A percentile compares a stretch with the other conserved stretches of the same genome.
Evolutionary conservation across 257 asterid species (phyloP).

Genomic region (Lithospermum erythrorhizon): DNA sequence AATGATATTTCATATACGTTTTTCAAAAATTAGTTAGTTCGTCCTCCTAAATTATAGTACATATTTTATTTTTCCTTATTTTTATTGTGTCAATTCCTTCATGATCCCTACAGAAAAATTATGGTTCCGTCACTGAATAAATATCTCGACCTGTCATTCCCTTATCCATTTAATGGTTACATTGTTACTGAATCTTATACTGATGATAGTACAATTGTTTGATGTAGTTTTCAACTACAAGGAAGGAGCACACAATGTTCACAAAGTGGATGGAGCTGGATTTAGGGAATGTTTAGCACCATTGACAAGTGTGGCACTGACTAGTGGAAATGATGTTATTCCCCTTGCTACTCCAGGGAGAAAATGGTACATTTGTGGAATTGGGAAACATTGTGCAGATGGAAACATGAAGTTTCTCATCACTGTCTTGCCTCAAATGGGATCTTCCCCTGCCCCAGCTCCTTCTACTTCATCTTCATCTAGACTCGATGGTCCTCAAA

Average conservation of each 20-base stretch:
- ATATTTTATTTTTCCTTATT: no score
- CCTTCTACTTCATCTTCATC: conserved; percentile 9
- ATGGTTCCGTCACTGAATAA: no score
- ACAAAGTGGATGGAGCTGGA: conserved; percentile 5
- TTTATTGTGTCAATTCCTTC: no score
- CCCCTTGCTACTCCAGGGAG: conserved; percentile 7
- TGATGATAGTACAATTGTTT: background rate
- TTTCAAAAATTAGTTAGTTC: no score
- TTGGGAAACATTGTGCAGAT: background rate
- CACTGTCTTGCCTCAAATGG: background rate
- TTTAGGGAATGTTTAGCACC: conserved; percentile 9
- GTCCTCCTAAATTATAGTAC: no score
- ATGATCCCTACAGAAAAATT: no score
- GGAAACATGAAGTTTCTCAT: conserved; percentile 12
- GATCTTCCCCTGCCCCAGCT: conserved; percentile 2
- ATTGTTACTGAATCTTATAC: background rate
- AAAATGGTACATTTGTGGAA: conserved; percentile 16
- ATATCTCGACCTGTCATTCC: no score
- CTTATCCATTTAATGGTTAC: no score
- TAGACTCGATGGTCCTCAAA: conserved; percentile 1
- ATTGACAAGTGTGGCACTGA: background rate
- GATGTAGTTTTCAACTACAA: conserved; percentile 16
- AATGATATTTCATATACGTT: no score
- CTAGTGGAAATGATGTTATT: conserved; percentile 12
- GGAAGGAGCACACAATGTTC: conserved; percentile 6